Conservation (phyloP, 2,329 filamentous ascomycete genomes). For the Coleophoma eucalyptorum region DNA sequence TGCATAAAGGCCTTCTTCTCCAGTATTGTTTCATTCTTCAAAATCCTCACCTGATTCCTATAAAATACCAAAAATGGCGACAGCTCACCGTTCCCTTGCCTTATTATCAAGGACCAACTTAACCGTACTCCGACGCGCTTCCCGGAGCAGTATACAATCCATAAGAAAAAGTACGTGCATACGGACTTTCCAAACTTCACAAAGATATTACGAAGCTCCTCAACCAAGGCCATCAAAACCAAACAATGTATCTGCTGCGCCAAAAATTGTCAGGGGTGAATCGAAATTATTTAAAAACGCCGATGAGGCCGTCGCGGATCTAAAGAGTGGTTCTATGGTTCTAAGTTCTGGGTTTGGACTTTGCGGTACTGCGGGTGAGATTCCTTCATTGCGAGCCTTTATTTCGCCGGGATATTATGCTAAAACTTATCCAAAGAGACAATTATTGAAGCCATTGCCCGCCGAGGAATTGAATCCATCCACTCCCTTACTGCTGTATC, state of each 20-base stretch:
- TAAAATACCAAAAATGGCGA: no score
- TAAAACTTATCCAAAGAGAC: conserved; percentile 50
- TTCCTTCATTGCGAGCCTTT: background rate
- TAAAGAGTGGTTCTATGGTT: conserved; percentile 59
- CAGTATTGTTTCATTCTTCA: no score
- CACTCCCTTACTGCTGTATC: conserved; percentile 69
- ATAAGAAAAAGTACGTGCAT: background rate
- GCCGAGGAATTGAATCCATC: conserved; percentile 49
- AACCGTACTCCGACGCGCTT: background rate
- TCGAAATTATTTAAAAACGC: conserved; percentile 23
- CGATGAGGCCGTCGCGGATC: conserved; percentile 21
- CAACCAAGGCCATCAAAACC: conserved; percentile 9
- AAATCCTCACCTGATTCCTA: no score
- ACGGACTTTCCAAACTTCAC: conserved; percentile 10
- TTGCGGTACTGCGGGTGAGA: conserved; percentile 66
- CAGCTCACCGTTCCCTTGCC: no score
- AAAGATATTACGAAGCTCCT: conserved; percentile 6
- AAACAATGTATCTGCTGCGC: conserved; percentile 15
- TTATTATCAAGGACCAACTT: no score
- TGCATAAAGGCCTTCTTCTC: no score
- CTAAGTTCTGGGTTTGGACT: conserved; percentile 81
- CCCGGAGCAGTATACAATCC: conserved; percentile 4
- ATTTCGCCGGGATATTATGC: conserved; percentile 3
- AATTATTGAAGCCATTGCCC: conserved; percentile 64
- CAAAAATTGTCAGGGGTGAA: conserved; percentile 15